phyloP scores from a whole-genome alignment of 768 basidiomycete species.

The Podaxis rugospora region DNA sequence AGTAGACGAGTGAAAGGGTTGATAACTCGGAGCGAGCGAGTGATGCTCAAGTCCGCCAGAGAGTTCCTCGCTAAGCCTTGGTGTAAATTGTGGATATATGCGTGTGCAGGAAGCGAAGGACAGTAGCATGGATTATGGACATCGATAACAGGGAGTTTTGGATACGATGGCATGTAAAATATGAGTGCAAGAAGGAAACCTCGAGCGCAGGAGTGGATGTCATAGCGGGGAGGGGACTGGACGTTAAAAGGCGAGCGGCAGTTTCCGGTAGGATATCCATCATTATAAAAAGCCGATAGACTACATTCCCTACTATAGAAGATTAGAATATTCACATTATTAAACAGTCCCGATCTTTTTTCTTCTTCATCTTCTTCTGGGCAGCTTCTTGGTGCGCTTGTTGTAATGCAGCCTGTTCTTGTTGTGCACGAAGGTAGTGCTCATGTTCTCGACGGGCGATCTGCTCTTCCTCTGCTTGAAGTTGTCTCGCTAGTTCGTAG shows the following conservation, averaged over 20 bases:
- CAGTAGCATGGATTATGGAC: conserved; percentile 58
- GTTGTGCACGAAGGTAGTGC: conserved; percentile 23
- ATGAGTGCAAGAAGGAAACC: not conserved
- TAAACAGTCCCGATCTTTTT: conserved; percentile 49
- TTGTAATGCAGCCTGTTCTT: conserved; percentile 23
- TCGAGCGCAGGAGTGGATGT: not conserved
- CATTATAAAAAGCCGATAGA: conserved; percentile 2
- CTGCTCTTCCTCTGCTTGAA: conserved; percentile 80
- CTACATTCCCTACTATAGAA: not conserved
- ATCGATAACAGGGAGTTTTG: conserved; percentile 35
- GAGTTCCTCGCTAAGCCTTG: conserved; percentile 18
- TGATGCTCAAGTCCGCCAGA: conserved; percentile 5
- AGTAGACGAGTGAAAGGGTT: conserved; percentile 30
- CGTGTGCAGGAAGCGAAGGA: conserved; percentile 40
- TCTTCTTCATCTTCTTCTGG: conserved; percentile 30
- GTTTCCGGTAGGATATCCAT: not conserved
- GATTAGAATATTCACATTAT: conserved; percentile 38
- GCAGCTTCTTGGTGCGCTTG: conserved; percentile 19
- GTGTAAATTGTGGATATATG: conserved; percentile 44
- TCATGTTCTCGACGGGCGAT: conserved; percentile 36
- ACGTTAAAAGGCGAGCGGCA: not conserved
- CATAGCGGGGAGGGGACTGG: not conserved
- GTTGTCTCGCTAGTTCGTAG: conserved; percentile 62
- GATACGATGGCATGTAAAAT: conserved; percentile 2
- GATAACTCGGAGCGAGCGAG: conserved; percentile 14